Evolutionary conservation across 1,284 basidiomycete genomes (phyloP).

Genomic region (Apiotrichum veenhuisii): DNA sequence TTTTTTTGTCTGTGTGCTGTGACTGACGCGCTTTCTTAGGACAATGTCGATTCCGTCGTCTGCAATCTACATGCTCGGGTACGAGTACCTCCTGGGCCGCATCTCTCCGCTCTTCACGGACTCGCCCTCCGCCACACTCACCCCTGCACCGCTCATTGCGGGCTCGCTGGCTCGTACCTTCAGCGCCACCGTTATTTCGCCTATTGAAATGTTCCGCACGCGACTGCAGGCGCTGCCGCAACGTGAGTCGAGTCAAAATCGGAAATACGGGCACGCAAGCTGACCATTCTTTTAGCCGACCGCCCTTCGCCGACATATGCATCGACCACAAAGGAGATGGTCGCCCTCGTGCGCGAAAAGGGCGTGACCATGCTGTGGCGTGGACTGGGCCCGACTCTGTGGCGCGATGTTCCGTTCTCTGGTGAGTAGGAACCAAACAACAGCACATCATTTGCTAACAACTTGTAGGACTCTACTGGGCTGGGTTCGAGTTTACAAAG

Average conservation of each 20-base stretch:
- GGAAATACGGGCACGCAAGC: background rate
- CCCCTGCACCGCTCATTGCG: conserved; percentile 71
- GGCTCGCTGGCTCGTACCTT: conserved; percentile 77
- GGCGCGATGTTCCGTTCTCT: conserved; percentile 96
- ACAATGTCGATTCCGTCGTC: conserved; percentile 89
- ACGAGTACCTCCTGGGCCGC: conserved; percentile 72
- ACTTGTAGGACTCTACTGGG: conserved; percentile 50
- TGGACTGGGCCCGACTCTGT: conserved; percentile 84
- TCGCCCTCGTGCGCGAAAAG: conserved; percentile 57
- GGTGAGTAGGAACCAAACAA: conserved; percentile 60
- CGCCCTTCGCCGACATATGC: conserved; percentile 63
- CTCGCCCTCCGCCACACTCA: conserved; percentile 43
- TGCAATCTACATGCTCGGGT: conserved; percentile 93
- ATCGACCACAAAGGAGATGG: conserved; percentile 37
- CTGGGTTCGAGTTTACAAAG: conserved; percentile 47
- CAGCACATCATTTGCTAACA: conserved; percentile 2
- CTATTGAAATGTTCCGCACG: conserved; percentile 89
- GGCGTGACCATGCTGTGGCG: conserved; percentile 78
- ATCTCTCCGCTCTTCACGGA: conserved; percentile 38
- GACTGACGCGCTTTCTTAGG: conserved; percentile 51
- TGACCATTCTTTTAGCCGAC: conserved; percentile 45
- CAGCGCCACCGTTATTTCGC: conserved; percentile 77
- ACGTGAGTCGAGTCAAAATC: conserved; percentile 37
- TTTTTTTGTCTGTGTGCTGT: background rate
- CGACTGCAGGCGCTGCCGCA: conserved; percentile 76